Conservation (phyloP, 345 rosid genomes). For the Melastoma malabathricum region DNA sequence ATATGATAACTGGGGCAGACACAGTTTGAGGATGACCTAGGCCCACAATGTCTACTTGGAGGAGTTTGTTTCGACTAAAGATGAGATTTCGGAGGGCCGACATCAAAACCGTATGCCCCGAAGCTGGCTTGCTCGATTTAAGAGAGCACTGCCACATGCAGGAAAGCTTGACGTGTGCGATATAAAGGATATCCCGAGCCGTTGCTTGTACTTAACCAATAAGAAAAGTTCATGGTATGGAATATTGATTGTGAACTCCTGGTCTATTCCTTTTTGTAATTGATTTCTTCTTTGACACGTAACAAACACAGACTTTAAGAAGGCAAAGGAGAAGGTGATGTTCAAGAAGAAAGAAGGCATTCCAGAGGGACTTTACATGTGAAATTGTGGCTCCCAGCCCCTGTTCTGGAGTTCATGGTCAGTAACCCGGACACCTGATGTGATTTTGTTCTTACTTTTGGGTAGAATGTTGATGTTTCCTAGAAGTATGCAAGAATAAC, state of each 20-base stretch:
- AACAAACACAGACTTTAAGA: constrained; percentile 76
- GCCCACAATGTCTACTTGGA: constrained; percentile 92
- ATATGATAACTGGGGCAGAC: constrained; percentile 25
- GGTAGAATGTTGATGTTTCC: no score
- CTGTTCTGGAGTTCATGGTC: neutral
- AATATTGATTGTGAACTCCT: no score
- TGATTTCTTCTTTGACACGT: constrained; percentile 26
- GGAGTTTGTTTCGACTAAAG: constrained; percentile 97
- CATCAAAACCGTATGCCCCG: constrained; percentile 92
- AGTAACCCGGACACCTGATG: no score
- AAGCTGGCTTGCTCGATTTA: constrained; percentile 91
- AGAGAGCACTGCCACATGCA: constrained; percentile 96
- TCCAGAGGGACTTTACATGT: constrained; percentile 96
- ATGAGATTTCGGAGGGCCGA: constrained; percentile 97
- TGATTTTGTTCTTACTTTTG: no score
- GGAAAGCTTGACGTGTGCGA: constrained; percentile 15
- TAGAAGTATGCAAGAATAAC: no score
- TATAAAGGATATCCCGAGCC: no score
- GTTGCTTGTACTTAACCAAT: no score
- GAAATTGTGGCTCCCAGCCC: constrained; percentile 7
- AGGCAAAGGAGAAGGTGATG: constrained; percentile 98
- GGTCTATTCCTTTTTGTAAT: no score
- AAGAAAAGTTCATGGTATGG: no score
- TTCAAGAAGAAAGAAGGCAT: constrained; percentile 99
- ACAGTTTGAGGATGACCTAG: constrained; percentile 88